Evolutionary conservation across 116 monocot genomes (phyloP).

Genomic region (Cymodocea nodosa): DNA sequence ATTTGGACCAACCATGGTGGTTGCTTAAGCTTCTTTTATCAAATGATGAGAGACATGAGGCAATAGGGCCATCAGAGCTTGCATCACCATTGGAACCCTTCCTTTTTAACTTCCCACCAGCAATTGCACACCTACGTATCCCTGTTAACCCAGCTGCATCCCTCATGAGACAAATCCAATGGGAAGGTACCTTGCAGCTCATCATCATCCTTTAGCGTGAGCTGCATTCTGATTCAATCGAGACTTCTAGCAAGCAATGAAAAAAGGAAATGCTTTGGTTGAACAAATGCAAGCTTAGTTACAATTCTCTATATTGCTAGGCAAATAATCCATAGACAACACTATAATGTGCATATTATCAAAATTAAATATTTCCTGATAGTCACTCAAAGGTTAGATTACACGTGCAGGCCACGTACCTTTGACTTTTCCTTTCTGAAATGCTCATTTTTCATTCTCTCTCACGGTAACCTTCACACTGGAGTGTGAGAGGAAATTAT

Average conservation of each 20-base stretch:
- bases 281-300: too few relatives aligned
- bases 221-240: background rate
- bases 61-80: constrained; percentile 42
- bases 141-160: constrained; percentile 5
- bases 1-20: constrained; percentile 70
- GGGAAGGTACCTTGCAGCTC: constrained; percentile 8
- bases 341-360: too few relatives aligned
- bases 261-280: too few relatives aligned
- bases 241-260: too few relatives aligned
- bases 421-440: too few relatives aligned
- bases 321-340: too few relatives aligned
- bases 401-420: too few relatives aligned
- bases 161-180: constrained; percentile 2
- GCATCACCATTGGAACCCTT: constrained; percentile 57
- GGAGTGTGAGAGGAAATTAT: background rate
- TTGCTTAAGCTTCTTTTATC: constrained; percentile 51
- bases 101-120: constrained; percentile 42
- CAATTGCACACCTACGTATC: constrained; percentile 35
- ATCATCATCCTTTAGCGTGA: constrained; percentile 20
- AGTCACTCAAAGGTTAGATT: too few relatives aligned
- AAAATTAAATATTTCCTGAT: too few relatives aligned
- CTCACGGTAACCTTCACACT: background rate
- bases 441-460: too few relatives aligned
- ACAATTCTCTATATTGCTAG: too few relatives aligned
- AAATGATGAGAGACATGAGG: constrained; percentile 16